Base-by-base conservation (phyloP, 78 protist species). In the Protostelium mycophagum region DNA sequence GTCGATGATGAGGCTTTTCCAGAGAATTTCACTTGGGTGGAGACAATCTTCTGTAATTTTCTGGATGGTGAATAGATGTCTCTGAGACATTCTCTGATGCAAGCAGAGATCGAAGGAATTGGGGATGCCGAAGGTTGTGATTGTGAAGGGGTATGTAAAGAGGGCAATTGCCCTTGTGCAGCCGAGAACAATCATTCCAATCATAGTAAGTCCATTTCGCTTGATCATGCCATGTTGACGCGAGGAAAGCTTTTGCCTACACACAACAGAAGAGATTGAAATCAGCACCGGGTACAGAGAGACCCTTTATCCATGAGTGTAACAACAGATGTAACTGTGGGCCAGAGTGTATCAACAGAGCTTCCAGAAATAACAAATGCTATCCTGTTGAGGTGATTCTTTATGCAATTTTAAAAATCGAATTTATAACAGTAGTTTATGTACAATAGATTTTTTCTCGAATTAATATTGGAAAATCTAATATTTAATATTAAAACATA, bases 271-370 rank as follows among this genome's bases (percentile, higher is more conserved):
- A 51, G 73, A 63, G 23, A 25, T 35, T n/a, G 34, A 34, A 38
- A 28, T 16, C 34, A 0, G 90, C 35, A 1, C 28, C 34, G 35
- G 0, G 34, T 5, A 0, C 9, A 0, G 23, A 5, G 31, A 23
- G 28, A 1, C 35, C 37, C 28, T 31, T 0, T 25, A 34, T 93
- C 63, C 85, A 89, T 37, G 96, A 94, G 85, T 94, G 96, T 87
- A 86, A 83, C 38, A 9, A 84, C 0, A n/a, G 28, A n/a, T 94
- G 96, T 83, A 38, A n/a, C 34, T 94, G 96, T 35, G 16, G 36
- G 0, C 51, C 34, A 31, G n/a, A 0, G 1, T 94, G 96, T 84
- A n/a, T 35, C 23, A 92, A 90, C 39, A 36, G 92, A 1, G 86
- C 89, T 37, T 73, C 92, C 37, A 93, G 92, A 85, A 38, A 38